Evolutionary conservation across 2,329 filamentous ascomycete genomes (phyloP), one percentile per base, ranked within the genome.

Genomic region (Diaporthe ampelina): DNA sequence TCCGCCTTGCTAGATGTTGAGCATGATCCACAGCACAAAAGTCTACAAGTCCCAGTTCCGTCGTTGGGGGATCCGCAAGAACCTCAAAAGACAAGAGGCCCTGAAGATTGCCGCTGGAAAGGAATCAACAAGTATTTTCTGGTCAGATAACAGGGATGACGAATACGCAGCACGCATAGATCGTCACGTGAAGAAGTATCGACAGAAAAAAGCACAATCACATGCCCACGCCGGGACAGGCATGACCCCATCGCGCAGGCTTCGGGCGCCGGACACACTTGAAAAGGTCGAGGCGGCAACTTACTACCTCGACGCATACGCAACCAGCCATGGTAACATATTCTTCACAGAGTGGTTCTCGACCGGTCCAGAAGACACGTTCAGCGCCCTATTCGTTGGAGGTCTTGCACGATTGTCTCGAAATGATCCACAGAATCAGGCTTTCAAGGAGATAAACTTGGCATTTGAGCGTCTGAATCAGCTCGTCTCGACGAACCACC

Each of bases 1-100:
- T 26, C 17, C 43, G 21, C 26, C 48, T 24, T 17, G 37, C 43
- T 40, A 19, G 15, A 6, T 26, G 13, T 19, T 54, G 29, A 32
- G 11, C 17, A 21, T 68, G 13, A 17, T 17, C 29, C 15, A 26
- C 26, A 73, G 72, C 43, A 19, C n/a, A 7, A 73, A 73, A 21
- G 67, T 73, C 61, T 70, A 73, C 29, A 73, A 70, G 35, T 24
- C 48, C 17, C 72, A 61, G 24, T 70, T 73, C 45, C 65, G 50
- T 19, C 52, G 17, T 24, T 73, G 72, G 72, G 54, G 63, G 5
- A 50, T 73, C 26, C 72, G 72, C 29, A 73, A 73, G 54, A 73
- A 73, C 13, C 26, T 73, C 54, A 73, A 59, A 52, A 50, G 59
- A 24, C 19, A 69, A n/a, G 72, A 73, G 26, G 63, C 72, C 4